A percentile compares a stretch with the other conserved stretches of the same genome.
Conservation (phyloP, 2,329 filamentous ascomycete species). For the Cordyceps javanica region DNA sequence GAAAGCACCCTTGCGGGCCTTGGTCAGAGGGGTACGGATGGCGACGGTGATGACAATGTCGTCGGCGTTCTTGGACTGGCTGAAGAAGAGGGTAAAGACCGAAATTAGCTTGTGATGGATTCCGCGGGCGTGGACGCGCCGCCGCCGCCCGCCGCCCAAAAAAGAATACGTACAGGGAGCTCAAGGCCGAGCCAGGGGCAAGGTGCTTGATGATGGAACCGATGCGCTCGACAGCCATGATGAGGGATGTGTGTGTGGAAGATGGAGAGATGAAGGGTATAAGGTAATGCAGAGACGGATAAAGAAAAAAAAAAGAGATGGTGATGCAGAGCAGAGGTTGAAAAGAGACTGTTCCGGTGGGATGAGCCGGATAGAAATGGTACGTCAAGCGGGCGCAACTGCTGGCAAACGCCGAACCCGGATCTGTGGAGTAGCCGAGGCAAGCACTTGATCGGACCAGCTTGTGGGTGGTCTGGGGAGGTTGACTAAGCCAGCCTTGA, state of each 20-base stretch:
- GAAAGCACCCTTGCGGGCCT: slow-evolving; percentile 86
- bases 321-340: background rate
- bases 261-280: background rate
- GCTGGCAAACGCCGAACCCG: slow-evolving; percentile 7
- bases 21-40: slow-evolving; percentile 80
- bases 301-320: background rate
- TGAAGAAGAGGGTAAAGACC: slow-evolving; percentile 28
- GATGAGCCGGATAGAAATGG: slow-evolving; percentile 7
- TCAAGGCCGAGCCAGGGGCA: slow-evolving; percentile 64
- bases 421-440: slow-evolving; percentile 27
- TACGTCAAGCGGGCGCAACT: background rate
- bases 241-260: slow-evolving; percentile 21
- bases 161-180: slow-evolving; percentile 61
- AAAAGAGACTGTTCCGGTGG: background rate
- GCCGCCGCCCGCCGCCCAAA: too few species aligned
- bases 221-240: slow-evolving; percentile 79
- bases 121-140: background rate
- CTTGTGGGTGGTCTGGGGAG: slow-evolving; percentile 8
- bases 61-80: slow-evolving; percentile 87
- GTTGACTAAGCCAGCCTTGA: background rate
- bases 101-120: slow-evolving; percentile 9
- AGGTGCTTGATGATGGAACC: slow-evolving; percentile 84
- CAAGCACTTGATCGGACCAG: slow-evolving; percentile 14
- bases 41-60: slow-evolving; percentile 96
- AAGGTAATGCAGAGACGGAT: background rate